Evolutionary conservation across 768 basidiomycete genomes (phyloP).

Genomic region (Nevesoporus exiguus): DNA sequence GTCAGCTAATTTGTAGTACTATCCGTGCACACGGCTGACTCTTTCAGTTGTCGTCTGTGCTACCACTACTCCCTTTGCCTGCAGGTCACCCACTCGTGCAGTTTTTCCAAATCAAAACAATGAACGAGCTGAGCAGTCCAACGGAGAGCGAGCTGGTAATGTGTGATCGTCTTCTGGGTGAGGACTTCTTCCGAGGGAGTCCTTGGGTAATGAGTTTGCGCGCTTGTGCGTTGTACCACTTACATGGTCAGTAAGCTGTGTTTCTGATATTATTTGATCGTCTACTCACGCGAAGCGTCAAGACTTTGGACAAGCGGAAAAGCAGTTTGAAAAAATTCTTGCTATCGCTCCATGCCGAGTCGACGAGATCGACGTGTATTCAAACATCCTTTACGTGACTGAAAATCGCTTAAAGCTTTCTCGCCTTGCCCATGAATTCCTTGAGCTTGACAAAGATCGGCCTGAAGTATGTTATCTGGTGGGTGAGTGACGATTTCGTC

Average conservation of each 20-base stretch:
- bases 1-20: conserved; percentile 36
- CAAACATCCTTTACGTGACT: conserved; percentile 95
- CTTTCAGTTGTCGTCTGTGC: conserved; percentile 41
- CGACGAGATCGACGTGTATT: conserved; percentile 94
- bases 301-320: conserved; percentile 89
- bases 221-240: conserved; percentile 84
- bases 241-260: conserved; percentile 64
- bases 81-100: conserved; percentile 52
- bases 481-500: conserved; percentile 48
- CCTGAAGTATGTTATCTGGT: conserved; percentile 96
- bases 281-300: conserved; percentile 6
- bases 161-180: conserved; percentile 71
- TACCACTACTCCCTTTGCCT: conserved; percentile 46
- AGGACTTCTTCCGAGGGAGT: conserved; percentile 75
- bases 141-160: conserved; percentile 80
- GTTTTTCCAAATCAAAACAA: conserved; percentile 83
- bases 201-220: conserved; percentile 83
- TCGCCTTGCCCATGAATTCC: conserved; percentile 87
- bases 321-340: conserved; percentile 81
- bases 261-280: background rate
- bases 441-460: conserved; percentile 84
- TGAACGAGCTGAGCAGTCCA: conserved; percentile 87
- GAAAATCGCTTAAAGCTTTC: conserved; percentile 87
- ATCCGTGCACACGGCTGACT: conserved; percentile 8
- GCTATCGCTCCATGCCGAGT: conserved; percentile 80